Evolutionary conservation across 495 filamentous ascomycete species (phyloP), one percentile per base, ranked within the genome.

Genomic region (Melanomma pulvis-pyrius): DNA sequence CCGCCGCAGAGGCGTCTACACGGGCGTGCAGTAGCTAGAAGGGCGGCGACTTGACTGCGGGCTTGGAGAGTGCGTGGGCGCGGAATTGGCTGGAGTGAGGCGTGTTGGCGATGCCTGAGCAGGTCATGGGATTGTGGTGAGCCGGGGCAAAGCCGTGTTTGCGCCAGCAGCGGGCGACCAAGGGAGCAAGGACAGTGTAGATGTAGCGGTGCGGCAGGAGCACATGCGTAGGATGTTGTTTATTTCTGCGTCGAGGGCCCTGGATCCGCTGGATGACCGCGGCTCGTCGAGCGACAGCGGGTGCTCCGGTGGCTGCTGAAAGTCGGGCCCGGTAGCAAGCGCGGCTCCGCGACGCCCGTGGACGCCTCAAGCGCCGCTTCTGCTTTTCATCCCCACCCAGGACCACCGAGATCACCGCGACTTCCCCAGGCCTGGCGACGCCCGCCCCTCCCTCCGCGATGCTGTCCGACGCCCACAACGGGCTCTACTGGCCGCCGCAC

Each of bases 401-500:
- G 17, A 44, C 19, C 48, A 25, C 11, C 49, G 24, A 36, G 25
- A 5, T 8, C 26, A 47, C 13, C 17, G 11, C 55, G 2, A 17
- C 28, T 22, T 1, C 39, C 8, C 39, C 24, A 41, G 39, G 56
- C 41, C 65, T 53, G 28, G 56, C 39, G 39, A 58, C 65, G 60
- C 60, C 54, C 36, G 56, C 39, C 0, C 17, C 19, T 24, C 19
- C 57, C 19, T 24, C 52, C 30, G 21, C 55, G 12, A 71, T 71
- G 69, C 60, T 71, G n/a, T 64, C 69, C 54, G 59, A 71, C 11
- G 28, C 61, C 13, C 49, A 30, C n/a, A 17, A 57, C 61, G 49
- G 49, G 21, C 55, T 71, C 48, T 61, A 67, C 56, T 73, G 70
- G 65, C 62, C 39, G 22, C 61, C 66, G 29, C 22, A 67, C 55